phyloP scores from a whole-genome alignment of 2,329 filamentous ascomycete species.

The Zymoseptoria pseudotritici region DNA sequence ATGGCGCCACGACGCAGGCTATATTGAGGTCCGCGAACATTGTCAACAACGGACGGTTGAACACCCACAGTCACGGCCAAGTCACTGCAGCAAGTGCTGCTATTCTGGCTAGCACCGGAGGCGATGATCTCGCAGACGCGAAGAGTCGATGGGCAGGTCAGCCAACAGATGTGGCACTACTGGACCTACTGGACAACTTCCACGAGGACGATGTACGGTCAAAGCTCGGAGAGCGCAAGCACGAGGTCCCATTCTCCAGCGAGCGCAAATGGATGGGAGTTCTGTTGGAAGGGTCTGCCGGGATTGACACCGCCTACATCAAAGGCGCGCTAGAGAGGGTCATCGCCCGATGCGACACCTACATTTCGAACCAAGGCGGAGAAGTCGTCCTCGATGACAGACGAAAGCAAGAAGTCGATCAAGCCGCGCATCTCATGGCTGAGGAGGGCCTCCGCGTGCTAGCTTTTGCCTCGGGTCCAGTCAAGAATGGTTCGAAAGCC shows the following conservation, averaged over 20 bases:
- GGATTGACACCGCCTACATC: constrained; percentile 81
- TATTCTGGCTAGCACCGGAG: constrained; percentile 76
- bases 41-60: constrained; percentile 84
- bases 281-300: constrained; percentile 56
- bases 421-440: constrained; percentile 81
- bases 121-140: constrained; percentile 50
- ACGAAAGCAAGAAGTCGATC: constrained; percentile 63
- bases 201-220: constrained; percentile 87
- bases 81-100: constrained; percentile 62
- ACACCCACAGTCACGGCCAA: constrained; percentile 51
- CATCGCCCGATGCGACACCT: constrained; percentile 80
- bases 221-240: constrained; percentile 70
- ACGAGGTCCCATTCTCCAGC: constrained; percentile 91
- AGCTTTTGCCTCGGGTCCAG: constrained; percentile 81
- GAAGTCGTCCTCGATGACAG: constrained; percentile 77
- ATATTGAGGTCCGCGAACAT: constrained; percentile 91
- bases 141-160: constrained; percentile 94
- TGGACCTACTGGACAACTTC: constrained; percentile 85
- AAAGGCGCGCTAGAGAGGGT: constrained; percentile 91
- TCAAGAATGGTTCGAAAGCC: constrained; percentile 10
- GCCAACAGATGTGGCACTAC: constrained; percentile 93
- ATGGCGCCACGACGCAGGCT: constrained; percentile 66
- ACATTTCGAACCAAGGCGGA: constrained; percentile 74
- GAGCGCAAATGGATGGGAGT: constrained; percentile 99
- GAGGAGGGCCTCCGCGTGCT: constrained; percentile 82